These are phyloP conservation scores for Reutealis trisperma DNA, from an alignment of 345 rosid species.

Conservation along the genomic window DNA sequence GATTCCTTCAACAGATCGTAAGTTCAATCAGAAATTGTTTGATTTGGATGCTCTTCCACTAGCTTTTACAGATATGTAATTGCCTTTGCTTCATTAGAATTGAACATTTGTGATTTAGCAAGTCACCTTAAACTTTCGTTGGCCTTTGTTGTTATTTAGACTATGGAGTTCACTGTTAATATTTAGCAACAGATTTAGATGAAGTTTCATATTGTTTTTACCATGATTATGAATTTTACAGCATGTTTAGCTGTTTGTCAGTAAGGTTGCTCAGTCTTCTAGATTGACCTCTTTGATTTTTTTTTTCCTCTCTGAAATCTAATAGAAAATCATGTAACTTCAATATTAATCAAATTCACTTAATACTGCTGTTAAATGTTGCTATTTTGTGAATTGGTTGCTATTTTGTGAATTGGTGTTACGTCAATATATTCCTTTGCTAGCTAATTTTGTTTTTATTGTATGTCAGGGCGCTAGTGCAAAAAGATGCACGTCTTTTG, in stretches of 20 bases:
- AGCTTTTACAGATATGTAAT: not conserved
- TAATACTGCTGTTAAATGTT: not conserved
- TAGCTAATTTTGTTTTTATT: not conserved
- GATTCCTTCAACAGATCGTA: slow-evolving; percentile 77
- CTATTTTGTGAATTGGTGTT: not conserved
- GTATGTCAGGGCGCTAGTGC: slow-evolving; percentile 52
- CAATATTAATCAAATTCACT: not conserved
- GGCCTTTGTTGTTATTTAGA: slow-evolving; percentile 4
- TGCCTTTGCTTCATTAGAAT: slow-evolving; percentile 3
- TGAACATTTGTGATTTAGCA: not conserved
- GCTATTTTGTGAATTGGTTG: not conserved
- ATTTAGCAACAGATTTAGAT: not conserved
- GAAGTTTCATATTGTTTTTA: not conserved
- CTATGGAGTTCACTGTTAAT: not conserved
- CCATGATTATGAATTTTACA: not conserved
- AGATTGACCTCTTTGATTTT: not conserved
- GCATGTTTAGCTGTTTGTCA: not conserved
- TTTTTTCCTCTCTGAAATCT: not conserved
- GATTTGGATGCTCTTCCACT: not conserved
- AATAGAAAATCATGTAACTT: not conserved
- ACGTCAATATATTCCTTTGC: not conserved
- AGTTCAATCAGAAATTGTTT: slow-evolving; percentile 27
- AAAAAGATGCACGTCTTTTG: slow-evolving; percentile 66
- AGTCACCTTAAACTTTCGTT: slow-evolving; percentile 1
- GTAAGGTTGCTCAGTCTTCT: not conserved